Evolutionary conservation across 2,329 filamentous ascomycete species (phyloP), one percentile per base, ranked within the genome.

Genomic region (Saccharata proteae): DNA sequence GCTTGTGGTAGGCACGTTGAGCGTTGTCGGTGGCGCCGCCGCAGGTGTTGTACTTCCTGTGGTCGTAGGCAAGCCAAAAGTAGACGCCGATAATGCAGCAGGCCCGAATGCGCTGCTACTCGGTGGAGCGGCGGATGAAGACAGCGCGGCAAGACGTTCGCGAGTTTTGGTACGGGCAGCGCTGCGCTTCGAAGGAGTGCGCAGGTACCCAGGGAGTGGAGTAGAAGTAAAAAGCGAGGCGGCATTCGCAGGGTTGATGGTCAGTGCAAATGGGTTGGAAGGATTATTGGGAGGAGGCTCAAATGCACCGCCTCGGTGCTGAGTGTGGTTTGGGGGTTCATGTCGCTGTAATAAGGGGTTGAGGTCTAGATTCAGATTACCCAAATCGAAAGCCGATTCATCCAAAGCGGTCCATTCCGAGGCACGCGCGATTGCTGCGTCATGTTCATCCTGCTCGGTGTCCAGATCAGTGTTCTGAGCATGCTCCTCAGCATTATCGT

Each of bases 151-250:
- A 10, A 40, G 34, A 10, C 37, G 22, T 16, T 39, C 32, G 12
- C 42, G 43, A 7, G 49, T 41, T 34, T 54, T 57, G 2, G 47
- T 43, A 1, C 55, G 40, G 3, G 47, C 55, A 1, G 57, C 45
- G 26, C 42, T 47, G 15, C 57, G 49, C 35, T 59, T 59, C 24
- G 57, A 61, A 0, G 63, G 63, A 17, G 63, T 65, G 22, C 62
- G 59, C 34, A 65, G 52, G 32, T 67, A 66, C 1, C 57, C 57
- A 3, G 46, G 45, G 2, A 43, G 19, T 1, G 44, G 43, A 1
- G 46, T 46, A 5, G 41, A 41, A 2, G 34, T 38, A 7, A 31
- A 23, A 14, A 10, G 18, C 4, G 11, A 8, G 40, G 38, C 4
- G 40, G 44, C 34, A 43, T 41, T 11, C 43, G 48, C 5, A 45